Conservation (phyloP, 768 basidiomycete genomes). For the Paxillus involutus region DNA sequence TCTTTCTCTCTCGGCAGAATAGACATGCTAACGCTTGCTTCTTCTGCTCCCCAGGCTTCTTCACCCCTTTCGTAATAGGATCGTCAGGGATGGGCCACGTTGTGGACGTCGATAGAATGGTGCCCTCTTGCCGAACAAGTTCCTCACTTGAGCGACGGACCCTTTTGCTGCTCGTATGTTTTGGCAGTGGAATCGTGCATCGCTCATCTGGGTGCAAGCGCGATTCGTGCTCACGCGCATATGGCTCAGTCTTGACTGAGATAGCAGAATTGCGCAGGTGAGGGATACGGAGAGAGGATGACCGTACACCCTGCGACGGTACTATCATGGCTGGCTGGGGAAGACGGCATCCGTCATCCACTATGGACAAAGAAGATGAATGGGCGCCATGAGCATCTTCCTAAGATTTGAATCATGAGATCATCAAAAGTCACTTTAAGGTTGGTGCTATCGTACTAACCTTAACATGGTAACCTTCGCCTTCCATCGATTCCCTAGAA, state of each 20-base stretch:
- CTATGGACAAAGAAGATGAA: conserved; percentile 16
- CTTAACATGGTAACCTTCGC: conserved; percentile 28
- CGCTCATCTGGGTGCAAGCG: conserved; percentile 26
- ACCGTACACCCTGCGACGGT: conserved; percentile 20
- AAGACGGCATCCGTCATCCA: conserved; percentile 23
- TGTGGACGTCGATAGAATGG: conserved; percentile 21
- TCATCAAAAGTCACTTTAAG: conserved; percentile 26
- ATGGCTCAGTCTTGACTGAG: conserved; percentile 15
- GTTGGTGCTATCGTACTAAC: conserved; percentile 29
- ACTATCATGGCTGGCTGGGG: conserved; percentile 23
- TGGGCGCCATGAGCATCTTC: conserved; percentile 23
- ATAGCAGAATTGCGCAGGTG: conserved; percentile 9
- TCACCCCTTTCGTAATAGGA: conserved; percentile 29
- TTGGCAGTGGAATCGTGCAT: conserved; percentile 16
- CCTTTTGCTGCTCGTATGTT: conserved; percentile 26
- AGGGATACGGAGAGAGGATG: conserved; percentile 14
- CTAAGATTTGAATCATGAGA: conserved; percentile 26
- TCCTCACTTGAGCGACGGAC: conserved; percentile 28
- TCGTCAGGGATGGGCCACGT: conserved; percentile 36
- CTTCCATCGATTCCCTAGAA: conserved; percentile 31
- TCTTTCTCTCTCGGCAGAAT: conserved; percentile 52
- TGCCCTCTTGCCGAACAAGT: conserved; percentile 28
- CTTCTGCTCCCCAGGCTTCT: conserved; percentile 39
- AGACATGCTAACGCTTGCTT: conserved; percentile 48
- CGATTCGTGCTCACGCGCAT: conserved; percentile 16